These are phyloP conservation scores for Hansenula sp. DNA, from an alignment of 1,139 yeast species.

Conservation along the genomic window DNA sequence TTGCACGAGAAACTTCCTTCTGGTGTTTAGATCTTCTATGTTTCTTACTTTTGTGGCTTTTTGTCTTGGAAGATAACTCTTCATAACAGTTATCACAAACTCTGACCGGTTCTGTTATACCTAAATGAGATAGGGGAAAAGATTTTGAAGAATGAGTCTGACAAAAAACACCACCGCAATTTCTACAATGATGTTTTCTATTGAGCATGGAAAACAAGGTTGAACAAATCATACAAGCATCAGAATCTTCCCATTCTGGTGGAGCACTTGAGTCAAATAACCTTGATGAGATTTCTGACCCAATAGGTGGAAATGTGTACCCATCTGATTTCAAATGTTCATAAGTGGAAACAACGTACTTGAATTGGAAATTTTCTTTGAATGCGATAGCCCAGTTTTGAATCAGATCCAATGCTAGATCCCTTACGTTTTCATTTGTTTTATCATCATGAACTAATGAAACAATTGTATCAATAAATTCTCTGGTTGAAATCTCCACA, in stretches of 20 bases:
- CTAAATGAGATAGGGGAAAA: constrained; percentile 74
- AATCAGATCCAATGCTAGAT: constrained; percentile 56
- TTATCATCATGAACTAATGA: constrained; percentile 29
- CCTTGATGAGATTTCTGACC: constrained; percentile 27
- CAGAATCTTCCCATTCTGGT: constrained; percentile 97
- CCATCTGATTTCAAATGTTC: constrained; percentile 59
- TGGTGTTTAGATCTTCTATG: constrained; percentile 12
- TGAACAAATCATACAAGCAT: constrained; percentile 93
- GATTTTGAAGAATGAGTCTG: constrained; percentile 74
- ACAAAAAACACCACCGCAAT: constrained; percentile 95
- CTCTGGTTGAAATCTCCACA: constrained; percentile 75
- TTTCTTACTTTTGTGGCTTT: constrained; percentile 24
- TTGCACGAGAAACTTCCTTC: constrained; percentile 22
- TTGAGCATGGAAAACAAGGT: constrained; percentile 74
- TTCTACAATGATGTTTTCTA: constrained; percentile 93
- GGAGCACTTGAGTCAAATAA: constrained; percentile 90
- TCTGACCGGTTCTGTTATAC: constrained; percentile 84
- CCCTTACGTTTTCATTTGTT: constrained; percentile 50
- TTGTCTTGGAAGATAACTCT: constrained; percentile 40
- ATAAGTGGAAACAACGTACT: constrained; percentile 62
- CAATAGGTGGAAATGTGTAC: constrained; percentile 55
- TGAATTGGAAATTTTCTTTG: constrained; percentile 62
- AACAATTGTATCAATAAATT: constrained; percentile 75
- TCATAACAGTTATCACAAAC: constrained; percentile 89
- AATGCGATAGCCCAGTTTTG: constrained; percentile 80